Percentiles rank a stretch among this genome's conserved stretches.
Conservation (phyloP, 2,329 filamentous ascomycete genomes). For the Triangularia setosa region DNA sequence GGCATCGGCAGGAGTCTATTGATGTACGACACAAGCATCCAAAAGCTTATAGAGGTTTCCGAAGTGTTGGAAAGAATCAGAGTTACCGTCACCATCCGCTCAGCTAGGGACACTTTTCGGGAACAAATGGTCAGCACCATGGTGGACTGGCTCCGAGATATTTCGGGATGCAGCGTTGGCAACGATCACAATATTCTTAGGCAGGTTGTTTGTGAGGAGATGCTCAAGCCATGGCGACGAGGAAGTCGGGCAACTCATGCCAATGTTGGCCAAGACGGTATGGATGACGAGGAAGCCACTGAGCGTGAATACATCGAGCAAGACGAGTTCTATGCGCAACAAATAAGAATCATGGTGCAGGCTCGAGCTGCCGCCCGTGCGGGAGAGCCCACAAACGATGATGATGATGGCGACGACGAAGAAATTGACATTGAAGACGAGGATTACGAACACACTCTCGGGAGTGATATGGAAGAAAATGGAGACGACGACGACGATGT, state of each 20-base stretch:
- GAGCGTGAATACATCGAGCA: constrained; percentile 40
- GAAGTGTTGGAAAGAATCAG: constrained; percentile 92
- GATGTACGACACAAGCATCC: constrained; percentile 68
- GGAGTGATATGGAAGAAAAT: constrained; percentile 31
- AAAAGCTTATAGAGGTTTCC: constrained; percentile 70
- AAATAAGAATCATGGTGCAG: constrained; percentile 29
- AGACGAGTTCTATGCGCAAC: constrained; percentile 35
- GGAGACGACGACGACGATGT: constrained; percentile 53
- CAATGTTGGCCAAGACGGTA: constrained; percentile 69
- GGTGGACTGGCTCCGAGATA: constrained; percentile 92
- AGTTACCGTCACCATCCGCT: constrained; percentile 90
- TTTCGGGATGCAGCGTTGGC: constrained; percentile 82
- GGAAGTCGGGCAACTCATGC: constrained; percentile 82
- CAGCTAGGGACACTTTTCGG: constrained; percentile 88
- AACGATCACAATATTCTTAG: constrained; percentile 75
- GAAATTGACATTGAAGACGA: constrained; percentile 46
- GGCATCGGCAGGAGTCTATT: constrained; percentile 82
- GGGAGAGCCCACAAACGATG: constrained; percentile 49
- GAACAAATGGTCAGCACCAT: constrained; percentile 99
- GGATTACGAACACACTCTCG: constrained; percentile 39
- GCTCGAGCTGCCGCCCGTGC: constrained; percentile 34
- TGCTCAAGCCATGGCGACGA: constrained; percentile 80
- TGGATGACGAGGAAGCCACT: constrained; percentile 74
- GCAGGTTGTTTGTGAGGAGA: constrained; percentile 81
- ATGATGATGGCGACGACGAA: constrained; percentile 53